These are phyloP conservation scores for Lactarius quietus DNA, from an alignment of 768 basidiomycete species.

Conservation along the genomic window DNA sequence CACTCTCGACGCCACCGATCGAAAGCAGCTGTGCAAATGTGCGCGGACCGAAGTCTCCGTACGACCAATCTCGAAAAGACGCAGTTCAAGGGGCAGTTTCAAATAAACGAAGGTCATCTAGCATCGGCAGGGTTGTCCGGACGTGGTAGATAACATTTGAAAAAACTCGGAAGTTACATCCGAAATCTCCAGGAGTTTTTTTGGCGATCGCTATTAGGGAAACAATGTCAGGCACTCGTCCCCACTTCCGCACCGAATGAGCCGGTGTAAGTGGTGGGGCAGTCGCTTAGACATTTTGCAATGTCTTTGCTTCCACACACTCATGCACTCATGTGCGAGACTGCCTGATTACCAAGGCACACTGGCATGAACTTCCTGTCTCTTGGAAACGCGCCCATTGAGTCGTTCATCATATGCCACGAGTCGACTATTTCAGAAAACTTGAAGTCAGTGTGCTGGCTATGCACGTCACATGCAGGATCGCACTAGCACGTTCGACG, in stretches of 20 bases:
- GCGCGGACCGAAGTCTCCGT: conserved; percentile 6
- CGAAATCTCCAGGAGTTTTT: background rate
- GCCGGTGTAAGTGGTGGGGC: background rate
- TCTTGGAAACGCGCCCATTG: background rate
- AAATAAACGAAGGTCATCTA: background rate
- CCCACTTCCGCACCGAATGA: conserved; percentile 13
- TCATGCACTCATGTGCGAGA: background rate
- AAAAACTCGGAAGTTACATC: background rate
- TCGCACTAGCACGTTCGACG: too few species aligned
- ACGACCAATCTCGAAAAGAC: background rate
- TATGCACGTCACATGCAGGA: too few species aligned
- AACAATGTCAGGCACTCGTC: background rate
- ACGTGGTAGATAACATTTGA: background rate
- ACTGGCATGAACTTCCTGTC: background rate
- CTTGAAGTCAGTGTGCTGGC: background rate
- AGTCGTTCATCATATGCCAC: background rate
- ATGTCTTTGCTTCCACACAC: background rate
- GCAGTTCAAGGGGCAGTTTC: background rate
- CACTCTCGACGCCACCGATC: background rate
- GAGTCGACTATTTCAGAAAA: background rate
- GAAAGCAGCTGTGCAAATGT: conserved; percentile 1
- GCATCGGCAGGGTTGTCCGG: background rate
- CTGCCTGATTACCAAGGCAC: background rate
- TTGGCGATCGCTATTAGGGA: background rate
- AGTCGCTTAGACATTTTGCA: background rate